These are phyloP conservation scores for Crepidotus variabilis DNA, from an alignment of 768 basidiomycete genomes.

Conservation along the genomic window DNA sequence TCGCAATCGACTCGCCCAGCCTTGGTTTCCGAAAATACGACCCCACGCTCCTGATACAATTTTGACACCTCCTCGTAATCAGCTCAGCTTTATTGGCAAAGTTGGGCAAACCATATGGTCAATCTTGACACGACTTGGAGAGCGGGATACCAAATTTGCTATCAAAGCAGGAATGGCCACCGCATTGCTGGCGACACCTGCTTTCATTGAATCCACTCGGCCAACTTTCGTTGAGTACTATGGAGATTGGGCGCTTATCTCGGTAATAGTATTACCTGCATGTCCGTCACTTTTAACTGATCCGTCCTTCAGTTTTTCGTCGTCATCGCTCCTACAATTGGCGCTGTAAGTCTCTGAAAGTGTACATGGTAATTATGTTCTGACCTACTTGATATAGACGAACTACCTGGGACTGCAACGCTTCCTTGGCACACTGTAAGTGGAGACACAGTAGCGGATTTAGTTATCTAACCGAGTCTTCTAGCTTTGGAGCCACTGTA, in stretches of 20 bases:
- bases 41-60: slow-evolving; percentile 86
- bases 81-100: slow-evolving; percentile 58
- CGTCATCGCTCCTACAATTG: slow-evolving; percentile 90
- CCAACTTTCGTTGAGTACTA: slow-evolving; percentile 76
- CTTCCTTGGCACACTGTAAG: slow-evolving; percentile 80
- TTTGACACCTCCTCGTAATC: slow-evolving; percentile 65
- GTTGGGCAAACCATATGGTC: slow-evolving; percentile 73
- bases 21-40: slow-evolving; percentile 75
- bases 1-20: slow-evolving; percentile 42
- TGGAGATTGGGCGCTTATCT: slow-evolving; percentile 96
- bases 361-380: neutral
- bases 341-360: slow-evolving; percentile 49
- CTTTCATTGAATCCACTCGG: slow-evolving; percentile 78
- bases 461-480: neutral
- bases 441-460: neutral
- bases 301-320: slow-evolving; percentile 69
- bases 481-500: slow-evolving; percentile 72
- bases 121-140: slow-evolving; percentile 57
- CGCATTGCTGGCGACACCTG: slow-evolving; percentile 80
- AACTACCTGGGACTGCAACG: slow-evolving; percentile 85
- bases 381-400: slow-evolving; percentile 45
- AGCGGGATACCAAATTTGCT: slow-evolving; percentile 81
- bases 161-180: slow-evolving; percentile 85
- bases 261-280: slow-evolving; percentile 43
- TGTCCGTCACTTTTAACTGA: neutral